These are phyloP conservation scores for Auricularia auricula-judae DNA, from an alignment of 768 basidiomycete species.

Conservation along the genomic window DNA sequence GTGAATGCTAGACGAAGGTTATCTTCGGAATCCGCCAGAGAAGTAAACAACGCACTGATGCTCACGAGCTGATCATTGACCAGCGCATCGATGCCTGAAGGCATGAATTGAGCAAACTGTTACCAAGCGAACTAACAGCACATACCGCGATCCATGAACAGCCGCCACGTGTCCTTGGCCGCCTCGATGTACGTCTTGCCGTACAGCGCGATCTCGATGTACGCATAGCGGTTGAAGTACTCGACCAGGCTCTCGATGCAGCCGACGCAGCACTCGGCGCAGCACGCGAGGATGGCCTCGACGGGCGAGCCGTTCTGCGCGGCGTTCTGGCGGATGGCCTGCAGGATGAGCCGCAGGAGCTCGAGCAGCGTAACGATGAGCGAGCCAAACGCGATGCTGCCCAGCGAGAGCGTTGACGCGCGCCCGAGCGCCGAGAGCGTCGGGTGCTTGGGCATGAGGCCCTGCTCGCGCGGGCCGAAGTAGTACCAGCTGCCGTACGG, in stretches of 20 bases:
- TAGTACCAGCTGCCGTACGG: constrained; percentile 76
- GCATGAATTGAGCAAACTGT: neutral
- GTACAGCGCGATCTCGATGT: constrained; percentile 26
- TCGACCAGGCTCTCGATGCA: constrained; percentile 58
- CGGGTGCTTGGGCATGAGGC: constrained; percentile 61
- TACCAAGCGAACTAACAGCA: constrained; percentile 2
- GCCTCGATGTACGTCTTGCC: constrained; percentile 74
- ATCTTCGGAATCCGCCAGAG: neutral
- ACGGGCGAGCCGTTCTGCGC: constrained; percentile 55
- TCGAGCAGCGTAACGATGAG: constrained; percentile 76
- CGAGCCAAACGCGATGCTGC: constrained; percentile 77
- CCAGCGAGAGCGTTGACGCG: constrained; percentile 68
- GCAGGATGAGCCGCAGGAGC: constrained; percentile 49
- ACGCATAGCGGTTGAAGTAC: constrained; percentile 58
- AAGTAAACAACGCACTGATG: constrained; percentile 43
- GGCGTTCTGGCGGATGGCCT: constrained; percentile 46
- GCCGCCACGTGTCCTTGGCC: constrained; percentile 74
- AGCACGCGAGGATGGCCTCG: constrained; percentile 64
- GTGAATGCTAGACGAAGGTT: constrained; percentile 21
- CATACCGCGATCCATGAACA: constrained; percentile 59
- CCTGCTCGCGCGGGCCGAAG: constrained; percentile 60
- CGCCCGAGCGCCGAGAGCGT: constrained; percentile 60
- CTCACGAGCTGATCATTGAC: constrained; percentile 76
- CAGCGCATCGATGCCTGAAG: constrained; percentile 52
- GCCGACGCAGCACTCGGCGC: constrained; percentile 67